Evolutionary conservation across 352 stramenopile genomes (phyloP).

Genomic region (Phytopythium cucurbitacearum): DNA sequence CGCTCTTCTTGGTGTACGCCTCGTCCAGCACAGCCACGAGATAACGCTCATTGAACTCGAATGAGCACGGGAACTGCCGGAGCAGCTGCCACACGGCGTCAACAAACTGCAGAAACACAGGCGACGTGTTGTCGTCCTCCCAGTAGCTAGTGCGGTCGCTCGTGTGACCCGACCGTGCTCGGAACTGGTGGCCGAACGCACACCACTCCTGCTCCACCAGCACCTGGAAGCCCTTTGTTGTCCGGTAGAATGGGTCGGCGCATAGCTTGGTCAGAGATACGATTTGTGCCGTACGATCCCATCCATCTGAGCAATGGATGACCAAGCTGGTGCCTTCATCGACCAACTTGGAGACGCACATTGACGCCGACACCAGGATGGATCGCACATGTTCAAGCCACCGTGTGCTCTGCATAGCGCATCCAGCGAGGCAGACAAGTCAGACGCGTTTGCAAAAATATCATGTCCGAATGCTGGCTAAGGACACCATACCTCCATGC

Average conservation of each 20-base stretch:
- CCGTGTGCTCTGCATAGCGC: constrained; percentile 39
- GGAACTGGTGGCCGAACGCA: constrained; percentile 98
- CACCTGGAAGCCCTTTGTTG: constrained; percentile 93
- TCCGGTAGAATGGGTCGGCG: constrained; percentile 97
- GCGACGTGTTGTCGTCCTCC: constrained; percentile 95
- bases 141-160: constrained; percentile 71
- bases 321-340: constrained; percentile 92
- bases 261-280: constrained; percentile 93
- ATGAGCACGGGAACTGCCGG: constrained; percentile 94
- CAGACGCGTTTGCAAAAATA: not conserved
- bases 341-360: constrained; percentile 86
- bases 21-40: constrained; percentile 95
- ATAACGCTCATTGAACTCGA: constrained; percentile 96
- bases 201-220: constrained; percentile 99
- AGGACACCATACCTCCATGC: constrained; percentile 47
- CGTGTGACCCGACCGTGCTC: constrained; percentile 77
- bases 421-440: constrained; percentile 1
- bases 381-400: constrained; percentile 84
- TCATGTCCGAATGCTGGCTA: not conserved
- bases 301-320: constrained; percentile 99
- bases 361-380: constrained; percentile 86
- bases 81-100: constrained; percentile 98
- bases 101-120: constrained; percentile 99
- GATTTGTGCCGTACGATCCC: constrained; percentile 98
- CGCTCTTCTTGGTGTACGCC: constrained; percentile 95